These are phyloP conservation scores for Peronosclerospora sorghi DNA, from an alignment of 352 stramenopile genomes.

Conservation along the genomic window DNA sequence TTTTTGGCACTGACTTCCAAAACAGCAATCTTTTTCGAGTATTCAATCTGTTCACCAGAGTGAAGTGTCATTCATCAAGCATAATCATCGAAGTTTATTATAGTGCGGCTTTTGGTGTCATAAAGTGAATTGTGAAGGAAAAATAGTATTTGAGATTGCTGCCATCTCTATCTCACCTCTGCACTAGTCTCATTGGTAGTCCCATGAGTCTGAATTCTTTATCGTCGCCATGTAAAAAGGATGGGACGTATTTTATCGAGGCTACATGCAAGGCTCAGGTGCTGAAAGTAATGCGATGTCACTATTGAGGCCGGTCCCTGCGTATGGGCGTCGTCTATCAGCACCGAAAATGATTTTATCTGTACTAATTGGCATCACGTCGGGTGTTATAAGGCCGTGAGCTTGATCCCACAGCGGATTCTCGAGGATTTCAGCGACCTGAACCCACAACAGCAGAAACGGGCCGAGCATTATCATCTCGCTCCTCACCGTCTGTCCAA, in stretches of 20 bases:
- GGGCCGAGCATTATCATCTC: conserved; percentile 35
- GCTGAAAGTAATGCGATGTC: conserved; percentile 63
- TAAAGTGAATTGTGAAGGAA: too few species aligned
- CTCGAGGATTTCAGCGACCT: conserved; percentile 67
- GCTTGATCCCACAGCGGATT: conserved; percentile 41
- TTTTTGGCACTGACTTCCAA: too few species aligned
- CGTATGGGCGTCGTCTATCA: conserved; percentile 73
- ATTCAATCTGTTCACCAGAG: too few species aligned
- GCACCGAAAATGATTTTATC: conserved; percentile 69
- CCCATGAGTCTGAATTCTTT: conserved; percentile 23
- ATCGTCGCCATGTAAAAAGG: conserved; percentile 59
- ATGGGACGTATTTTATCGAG: conserved; percentile 74
- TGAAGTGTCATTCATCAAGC: too few species aligned
- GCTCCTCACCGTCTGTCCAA: conserved; percentile 15
- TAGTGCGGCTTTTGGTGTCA: too few species aligned
- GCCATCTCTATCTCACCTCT: too few species aligned
- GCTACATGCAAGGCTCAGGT: conserved; percentile 52
- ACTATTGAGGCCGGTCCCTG: conserved; percentile 53
- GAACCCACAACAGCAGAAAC: conserved; percentile 36
- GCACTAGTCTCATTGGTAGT: conserved; percentile 18
- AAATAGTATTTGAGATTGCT: too few species aligned
- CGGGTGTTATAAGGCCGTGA: conserved; percentile 58
- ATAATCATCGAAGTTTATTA: too few species aligned
- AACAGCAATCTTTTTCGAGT: too few species aligned
- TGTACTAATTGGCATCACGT: conserved; percentile 82